phyloP scores from a whole-genome alignment of 345 rosid genomes.

The Salix purpurea region DNA sequence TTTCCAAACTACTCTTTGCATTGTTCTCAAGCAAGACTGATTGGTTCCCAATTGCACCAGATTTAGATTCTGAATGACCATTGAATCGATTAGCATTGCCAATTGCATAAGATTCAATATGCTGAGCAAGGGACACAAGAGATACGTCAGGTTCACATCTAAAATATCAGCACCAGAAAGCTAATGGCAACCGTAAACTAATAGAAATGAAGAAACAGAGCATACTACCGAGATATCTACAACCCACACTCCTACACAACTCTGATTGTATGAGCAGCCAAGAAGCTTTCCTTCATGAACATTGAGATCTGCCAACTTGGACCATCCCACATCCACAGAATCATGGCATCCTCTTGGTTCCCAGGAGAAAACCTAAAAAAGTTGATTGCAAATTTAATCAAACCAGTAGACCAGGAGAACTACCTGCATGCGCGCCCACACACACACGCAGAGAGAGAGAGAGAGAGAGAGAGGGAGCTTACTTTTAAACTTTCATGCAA shows the following conservation, averaged over 20 bases:
- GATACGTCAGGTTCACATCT: slow-evolving; percentile 6
- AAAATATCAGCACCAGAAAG: slow-evolving; percentile 16
- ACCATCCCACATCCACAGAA: slow-evolving; percentile 98
- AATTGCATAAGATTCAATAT: slow-evolving; percentile 64
- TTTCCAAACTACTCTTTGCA: slow-evolving; percentile 49
- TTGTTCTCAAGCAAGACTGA: slow-evolving; percentile 54
- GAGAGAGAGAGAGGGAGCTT: slow-evolving; percentile 5
- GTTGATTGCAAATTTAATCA: slow-evolving; percentile 10
- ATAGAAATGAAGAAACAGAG: slow-evolving; percentile 2
- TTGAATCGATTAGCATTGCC: slow-evolving; percentile 43
- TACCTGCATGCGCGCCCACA: neutral
- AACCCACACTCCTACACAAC: slow-evolving; percentile 98
- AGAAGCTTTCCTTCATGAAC: slow-evolving; percentile 97
- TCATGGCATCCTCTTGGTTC: slow-evolving; percentile 91
- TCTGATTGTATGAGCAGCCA: slow-evolving; percentile 96
- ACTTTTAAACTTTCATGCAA: slow-evolving; percentile 91
- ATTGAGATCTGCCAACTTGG: slow-evolving; percentile 88
- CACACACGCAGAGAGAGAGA: neutral
- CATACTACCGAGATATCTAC: slow-evolving; percentile 84
- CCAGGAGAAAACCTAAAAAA: slow-evolving; percentile 82
- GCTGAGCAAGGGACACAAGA: slow-evolving; percentile 39
- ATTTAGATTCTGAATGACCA: slow-evolving; percentile 59
- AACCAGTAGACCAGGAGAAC: slow-evolving; percentile 12
- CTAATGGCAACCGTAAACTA: slow-evolving; percentile 9
- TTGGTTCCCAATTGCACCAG: slow-evolving; percentile 50